phyloP scores from a whole-genome alignment of 2,329 filamentous ascomycete species.

The Lizonia empirigonia region DNA sequence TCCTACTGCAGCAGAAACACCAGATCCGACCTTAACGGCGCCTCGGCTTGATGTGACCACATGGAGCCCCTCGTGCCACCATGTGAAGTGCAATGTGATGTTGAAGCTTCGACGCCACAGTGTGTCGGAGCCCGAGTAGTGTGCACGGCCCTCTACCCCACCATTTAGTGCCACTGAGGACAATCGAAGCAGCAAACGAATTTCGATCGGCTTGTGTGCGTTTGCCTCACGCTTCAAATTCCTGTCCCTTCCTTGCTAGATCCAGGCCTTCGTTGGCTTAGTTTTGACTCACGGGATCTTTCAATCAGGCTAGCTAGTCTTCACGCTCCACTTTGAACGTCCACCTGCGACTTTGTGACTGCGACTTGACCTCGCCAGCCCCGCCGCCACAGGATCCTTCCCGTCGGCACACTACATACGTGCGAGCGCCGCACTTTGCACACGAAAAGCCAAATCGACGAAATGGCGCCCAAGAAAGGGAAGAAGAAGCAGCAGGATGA shows the following conservation, averaged over 20 bases:
- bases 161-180: constrained; percentile 13
- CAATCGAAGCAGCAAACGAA: constrained; percentile 22
- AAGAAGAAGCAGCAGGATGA: constrained; percentile 86
- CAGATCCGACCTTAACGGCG: no score
- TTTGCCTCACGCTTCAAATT: constrained; percentile 27
- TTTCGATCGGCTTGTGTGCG: constrained; percentile 38
- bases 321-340: constrained; percentile 9
- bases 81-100: neutral
- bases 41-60: no score
- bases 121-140: neutral
- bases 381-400: constrained; percentile 20
- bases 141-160: constrained; percentile 6
- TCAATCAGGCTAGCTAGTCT: constrained; percentile 14
- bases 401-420: constrained; percentile 7
- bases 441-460: constrained; percentile 30
- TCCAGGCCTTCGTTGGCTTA: constrained; percentile 35
- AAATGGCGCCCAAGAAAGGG: constrained; percentile 93
- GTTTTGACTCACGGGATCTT: constrained; percentile 31
- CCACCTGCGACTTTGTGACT: constrained; percentile 12
- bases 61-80: no score
- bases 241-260: constrained; percentile 25
- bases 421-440: constrained; percentile 3
- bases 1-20: no score
- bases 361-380: constrained; percentile 14
- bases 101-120: neutral